phyloP scores from a whole-genome alignment of 345 rosid species.

The Ailanthus altissimus region DNA sequence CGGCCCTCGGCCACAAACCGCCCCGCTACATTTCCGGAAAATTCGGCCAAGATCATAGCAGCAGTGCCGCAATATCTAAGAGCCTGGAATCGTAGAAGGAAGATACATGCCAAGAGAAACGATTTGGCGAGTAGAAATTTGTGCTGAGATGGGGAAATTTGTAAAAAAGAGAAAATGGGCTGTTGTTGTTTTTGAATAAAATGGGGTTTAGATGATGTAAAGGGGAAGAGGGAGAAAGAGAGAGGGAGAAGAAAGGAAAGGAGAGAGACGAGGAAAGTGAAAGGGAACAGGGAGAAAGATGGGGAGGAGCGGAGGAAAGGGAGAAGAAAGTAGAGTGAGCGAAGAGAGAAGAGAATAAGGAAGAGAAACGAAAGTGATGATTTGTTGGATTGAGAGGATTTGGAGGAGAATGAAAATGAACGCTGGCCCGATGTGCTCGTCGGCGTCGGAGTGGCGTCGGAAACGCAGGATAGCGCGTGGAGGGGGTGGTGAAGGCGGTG shows the following conservation, averaged over 20 bases:
- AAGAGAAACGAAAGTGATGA: slow-evolving; percentile 47
- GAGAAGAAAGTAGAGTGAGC: slow-evolving; percentile 57
- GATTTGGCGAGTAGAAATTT: slow-evolving; percentile 57
- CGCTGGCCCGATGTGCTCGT: slow-evolving; percentile 55
- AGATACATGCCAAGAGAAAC: slow-evolving; percentile 53
- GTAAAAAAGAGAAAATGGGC: slow-evolving; percentile 39
- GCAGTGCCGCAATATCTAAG: slow-evolving; percentile 90
- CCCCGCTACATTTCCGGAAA: slow-evolving; percentile 73
- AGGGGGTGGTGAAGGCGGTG: slow-evolving; percentile 13
- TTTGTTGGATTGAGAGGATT: slow-evolving; percentile 35
- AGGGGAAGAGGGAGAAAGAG: slow-evolving; percentile 32
- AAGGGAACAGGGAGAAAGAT: slow-evolving; percentile 54
- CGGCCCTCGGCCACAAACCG: slow-evolving; percentile 45
- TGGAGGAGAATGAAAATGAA: slow-evolving; percentile 33
- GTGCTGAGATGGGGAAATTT: slow-evolving; percentile 56
- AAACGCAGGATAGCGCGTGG: slow-evolving; percentile 40
- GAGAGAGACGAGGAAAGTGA: slow-evolving; percentile 46
- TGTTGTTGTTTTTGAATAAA: slow-evolving; percentile 32
- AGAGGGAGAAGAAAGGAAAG: slow-evolving; percentile 42
- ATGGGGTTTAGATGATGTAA: slow-evolving; percentile 27
- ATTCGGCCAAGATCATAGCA: slow-evolving; percentile 90
- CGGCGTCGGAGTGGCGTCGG: slow-evolving; percentile 59
- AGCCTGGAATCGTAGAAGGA: slow-evolving; percentile 84
- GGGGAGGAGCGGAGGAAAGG: slow-evolving; percentile 60
- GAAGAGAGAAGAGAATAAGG: slow-evolving; percentile 55